Conservation (phyloP, 1,139 yeast species). For the Yamadazyma oceani region DNA sequence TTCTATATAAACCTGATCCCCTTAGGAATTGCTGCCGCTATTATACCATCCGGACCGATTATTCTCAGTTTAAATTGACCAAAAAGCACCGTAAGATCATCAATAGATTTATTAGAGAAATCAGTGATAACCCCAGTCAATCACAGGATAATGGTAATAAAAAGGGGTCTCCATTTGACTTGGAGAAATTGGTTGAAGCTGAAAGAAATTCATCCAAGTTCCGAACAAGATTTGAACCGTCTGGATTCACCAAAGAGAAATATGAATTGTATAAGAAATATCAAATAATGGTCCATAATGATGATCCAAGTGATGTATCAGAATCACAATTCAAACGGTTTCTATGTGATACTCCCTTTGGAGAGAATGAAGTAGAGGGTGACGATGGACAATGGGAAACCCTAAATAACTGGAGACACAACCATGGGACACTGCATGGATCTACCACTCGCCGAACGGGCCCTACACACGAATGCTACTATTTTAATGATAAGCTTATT, state of each 20-base stretch:
- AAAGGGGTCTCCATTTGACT: conserved; percentile 18
- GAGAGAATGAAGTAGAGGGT: conserved; percentile 26
- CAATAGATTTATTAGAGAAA: conserved; percentile 56
- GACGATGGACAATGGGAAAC: conserved; percentile 27
- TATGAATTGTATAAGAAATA: conserved; percentile 66
- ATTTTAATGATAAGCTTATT: conserved; percentile 58
- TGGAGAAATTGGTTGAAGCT: conserved; percentile 22
- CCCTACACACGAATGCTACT: conserved; percentile 77
- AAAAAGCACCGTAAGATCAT: conserved; percentile 70
- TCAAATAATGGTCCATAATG: conserved; percentile 69
- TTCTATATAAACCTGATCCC: conserved; percentile 72
- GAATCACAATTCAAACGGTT: conserved; percentile 57
- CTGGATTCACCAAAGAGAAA: conserved; percentile 58
- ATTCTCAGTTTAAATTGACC: conserved; percentile 42
- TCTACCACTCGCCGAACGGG: conserved; percentile 26
- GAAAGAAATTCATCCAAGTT: conserved; percentile 36
- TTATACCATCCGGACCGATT: conserved; percentile 71
- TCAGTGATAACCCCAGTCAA: conserved; percentile 21
- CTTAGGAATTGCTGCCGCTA: conserved; percentile 77
- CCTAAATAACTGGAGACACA: conserved; percentile 30
- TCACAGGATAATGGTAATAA: conserved; percentile 14
- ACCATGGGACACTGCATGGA: conserved; percentile 14
- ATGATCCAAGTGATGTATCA: conserved; percentile 47
- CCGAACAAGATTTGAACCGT: conserved; percentile 52
- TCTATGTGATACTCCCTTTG: conserved; percentile 68